A percentile compares a stretch with the other conserved stretches of the same genome.
These are phyloP conservation scores for Pinus taeda DNA, from an alignment of 75 land plant genomes.

Conservation along the genomic window DNA sequence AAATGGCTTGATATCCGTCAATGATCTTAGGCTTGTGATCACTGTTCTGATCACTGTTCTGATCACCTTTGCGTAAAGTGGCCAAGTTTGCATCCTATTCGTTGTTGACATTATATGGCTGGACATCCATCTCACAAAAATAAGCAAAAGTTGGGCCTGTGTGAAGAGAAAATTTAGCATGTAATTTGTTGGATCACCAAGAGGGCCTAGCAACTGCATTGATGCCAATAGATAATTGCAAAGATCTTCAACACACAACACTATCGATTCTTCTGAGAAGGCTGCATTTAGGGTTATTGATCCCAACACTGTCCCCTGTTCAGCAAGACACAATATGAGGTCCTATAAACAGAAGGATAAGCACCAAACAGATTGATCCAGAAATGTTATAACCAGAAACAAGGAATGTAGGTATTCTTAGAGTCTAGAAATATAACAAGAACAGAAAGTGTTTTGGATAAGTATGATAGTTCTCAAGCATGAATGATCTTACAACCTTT, in stretches of 20 bases:
- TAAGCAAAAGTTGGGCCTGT: conserved; percentile 62
- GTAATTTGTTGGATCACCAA: conserved; percentile 24
- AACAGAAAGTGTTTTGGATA: background rate
- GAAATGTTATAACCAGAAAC: background rate
- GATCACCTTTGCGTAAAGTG: conserved; percentile 40
- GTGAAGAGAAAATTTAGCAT: conserved; percentile 41
- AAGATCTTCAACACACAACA: conserved; percentile 38
- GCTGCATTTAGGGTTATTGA: background rate
- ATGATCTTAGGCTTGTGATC: conserved; percentile 31
- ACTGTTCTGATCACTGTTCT: conserved; percentile 47
- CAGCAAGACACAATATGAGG: background rate
- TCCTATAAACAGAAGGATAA: background rate
- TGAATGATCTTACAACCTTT: conserved; percentile 38
- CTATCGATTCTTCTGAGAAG: conserved; percentile 18
- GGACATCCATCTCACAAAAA: conserved; percentile 32
- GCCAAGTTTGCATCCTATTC: conserved; percentile 9
- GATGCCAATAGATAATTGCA: conserved; percentile 36
- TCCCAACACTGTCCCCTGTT: conserved; percentile 3
- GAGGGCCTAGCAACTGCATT: conserved; percentile 30
- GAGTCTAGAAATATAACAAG: background rate
- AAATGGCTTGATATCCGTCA: conserved; percentile 24
- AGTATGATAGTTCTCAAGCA: background rate
- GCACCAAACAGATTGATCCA: background rate
- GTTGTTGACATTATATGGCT: background rate
- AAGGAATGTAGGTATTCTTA: background rate